Evolutionary conservation across 2,329 filamentous ascomycete genomes (phyloP).

Genomic region (Paecilomyces sp.): DNA sequence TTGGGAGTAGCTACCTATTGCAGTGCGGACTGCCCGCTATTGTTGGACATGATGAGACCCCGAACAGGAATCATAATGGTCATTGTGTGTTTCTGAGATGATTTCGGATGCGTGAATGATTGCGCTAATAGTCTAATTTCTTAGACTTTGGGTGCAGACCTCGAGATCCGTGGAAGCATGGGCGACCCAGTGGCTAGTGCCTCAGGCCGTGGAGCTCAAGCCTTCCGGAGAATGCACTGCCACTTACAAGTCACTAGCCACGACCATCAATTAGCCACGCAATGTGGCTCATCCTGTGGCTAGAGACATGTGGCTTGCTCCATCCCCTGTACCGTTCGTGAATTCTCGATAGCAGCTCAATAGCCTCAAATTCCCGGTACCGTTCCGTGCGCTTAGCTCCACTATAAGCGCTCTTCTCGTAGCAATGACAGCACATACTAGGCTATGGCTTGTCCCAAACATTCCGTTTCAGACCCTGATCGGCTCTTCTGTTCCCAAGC

Average conservation of each 20-base stretch:
- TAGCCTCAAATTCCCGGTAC: conserved; percentile 6
- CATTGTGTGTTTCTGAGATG: too few relatives aligned
- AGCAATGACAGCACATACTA: background rate
- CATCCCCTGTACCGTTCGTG: conserved; percentile 3
- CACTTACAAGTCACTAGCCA: background rate
- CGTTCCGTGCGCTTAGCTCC: background rate
- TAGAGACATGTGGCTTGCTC: conserved; percentile 1
- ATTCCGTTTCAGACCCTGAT: background rate
- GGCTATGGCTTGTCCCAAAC: background rate
- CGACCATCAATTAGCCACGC: background rate
- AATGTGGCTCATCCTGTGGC: background rate
- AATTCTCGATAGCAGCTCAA: conserved; percentile 7
- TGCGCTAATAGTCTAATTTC: too few relatives aligned
- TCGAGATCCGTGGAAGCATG: background rate
- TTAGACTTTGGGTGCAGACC: background rate
- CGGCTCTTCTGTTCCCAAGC: background rate
- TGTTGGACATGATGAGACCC: too few relatives aligned
- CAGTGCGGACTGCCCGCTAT: too few relatives aligned
- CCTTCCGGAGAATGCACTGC: background rate
- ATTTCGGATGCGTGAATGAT: too few relatives aligned
- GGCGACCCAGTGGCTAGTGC: background rate
- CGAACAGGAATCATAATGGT: too few relatives aligned
- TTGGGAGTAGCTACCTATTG: too few relatives aligned
- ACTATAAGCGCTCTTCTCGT: background rate
- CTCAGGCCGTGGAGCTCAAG: background rate